Base-by-base conservation (phyloP, 495 filamentous ascomycete species). In the Neurospora sp. region DNA sequence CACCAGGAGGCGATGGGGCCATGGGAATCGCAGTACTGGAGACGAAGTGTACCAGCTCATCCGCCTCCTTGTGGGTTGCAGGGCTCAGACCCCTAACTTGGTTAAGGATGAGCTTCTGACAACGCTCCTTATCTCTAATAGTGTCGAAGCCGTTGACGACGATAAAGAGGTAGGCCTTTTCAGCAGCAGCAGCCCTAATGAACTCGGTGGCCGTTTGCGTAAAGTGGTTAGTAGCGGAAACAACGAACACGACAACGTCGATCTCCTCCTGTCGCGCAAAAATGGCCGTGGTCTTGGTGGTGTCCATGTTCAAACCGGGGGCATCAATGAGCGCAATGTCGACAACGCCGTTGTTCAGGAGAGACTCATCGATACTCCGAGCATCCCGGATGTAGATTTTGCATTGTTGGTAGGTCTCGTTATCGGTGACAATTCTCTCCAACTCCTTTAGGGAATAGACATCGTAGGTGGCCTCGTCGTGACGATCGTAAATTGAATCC, bases 151-250 rank as follows among this genome's bases (percentile, higher is more conserved):
- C 94, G 80, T 99, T 99, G 69, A 98, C 96, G 10, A 98, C 96
- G 84, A 99, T 96, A 85, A 99, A 99, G 76, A 99, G 95, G 78
- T 99, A 98, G 15, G 95, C 95, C 79, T 99, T 99, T 79, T 99
- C 96, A 66, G 94, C 89, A 17, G 96, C 96, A 11, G 96, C 96
- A 72, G 94, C 94, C 84, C 92, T 90, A 74, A 99, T 97, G 79
- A 99, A 99, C 75, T 99, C 94, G 79, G 93, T 97, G 13, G 96
- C 94, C 4, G 95, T 96, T 69, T 94, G 88, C 2, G 96, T 99
- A 81, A 99, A 98, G 81, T 98, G 96, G 77, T 99, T 98, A 45
- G 94, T 94, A 17, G 96, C 96, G 39, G 93, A 97, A 13, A 99
- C 96, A 34, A 99, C 96, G 74, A 98, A 99, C 2, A 99, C 96